Conservation (phyloP, 1,284 basidiomycete genomes). For the Schizophyllum commune region DNA sequence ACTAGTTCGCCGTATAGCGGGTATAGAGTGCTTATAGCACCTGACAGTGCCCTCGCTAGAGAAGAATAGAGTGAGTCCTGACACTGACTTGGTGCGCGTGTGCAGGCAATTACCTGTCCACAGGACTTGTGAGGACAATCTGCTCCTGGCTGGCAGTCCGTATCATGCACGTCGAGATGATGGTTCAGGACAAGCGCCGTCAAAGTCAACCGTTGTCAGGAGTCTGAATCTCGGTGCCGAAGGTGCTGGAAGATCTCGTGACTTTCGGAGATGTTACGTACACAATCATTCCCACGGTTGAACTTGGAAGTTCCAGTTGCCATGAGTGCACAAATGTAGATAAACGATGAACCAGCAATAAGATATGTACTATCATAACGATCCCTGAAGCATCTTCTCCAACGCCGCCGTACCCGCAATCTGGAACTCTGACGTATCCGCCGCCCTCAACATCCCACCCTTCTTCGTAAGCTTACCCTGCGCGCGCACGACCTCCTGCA, state of each 20-base stretch:
- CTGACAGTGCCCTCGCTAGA: not conserved
- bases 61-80: not conserved
- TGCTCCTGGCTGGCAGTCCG: too few species aligned
- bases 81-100: too few species aligned
- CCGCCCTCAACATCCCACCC: slow-evolving; percentile 72
- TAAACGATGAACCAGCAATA: not conserved
- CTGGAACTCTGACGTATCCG: slow-evolving; percentile 77
- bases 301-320: not conserved
- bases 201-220: too few species aligned
- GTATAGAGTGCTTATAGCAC: not conserved
- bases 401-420: slow-evolving; percentile 62
- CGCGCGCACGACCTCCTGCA: slow-evolving; percentile 81
- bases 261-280: too few species aligned
- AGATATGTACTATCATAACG: not conserved
- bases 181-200: too few species aligned
- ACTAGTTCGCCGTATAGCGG: not conserved
- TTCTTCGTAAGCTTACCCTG: slow-evolving; percentile 81
- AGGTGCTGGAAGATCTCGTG: too few species aligned
- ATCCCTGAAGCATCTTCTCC: slow-evolving; percentile 33
- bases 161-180: too few species aligned
- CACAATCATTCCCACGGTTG: not conserved
- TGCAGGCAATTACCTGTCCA: too few species aligned
- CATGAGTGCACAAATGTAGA: not conserved
- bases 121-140: too few species aligned
- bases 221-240: too few species aligned